Conservation (phyloP, 2,329 filamentous ascomycete species). For the Calonectria naviculata region DNA sequence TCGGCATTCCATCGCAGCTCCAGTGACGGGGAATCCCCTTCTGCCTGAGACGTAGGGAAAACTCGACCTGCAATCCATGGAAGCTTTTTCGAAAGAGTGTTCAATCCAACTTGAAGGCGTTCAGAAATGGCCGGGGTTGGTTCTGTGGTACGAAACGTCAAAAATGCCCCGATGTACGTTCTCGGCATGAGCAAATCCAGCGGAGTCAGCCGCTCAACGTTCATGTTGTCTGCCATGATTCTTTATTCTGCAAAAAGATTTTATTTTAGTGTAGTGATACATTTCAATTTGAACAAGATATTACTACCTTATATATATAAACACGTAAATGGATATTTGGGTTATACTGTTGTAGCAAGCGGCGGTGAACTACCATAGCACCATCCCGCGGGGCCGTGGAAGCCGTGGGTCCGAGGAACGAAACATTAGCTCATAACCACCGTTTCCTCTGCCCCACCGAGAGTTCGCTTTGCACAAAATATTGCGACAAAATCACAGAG, state of each 20-base stretch:
- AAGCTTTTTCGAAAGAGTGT: not conserved
- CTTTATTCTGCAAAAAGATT: not conserved
- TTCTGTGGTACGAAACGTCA: conserved; percentile 15
- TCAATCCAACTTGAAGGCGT: not conserved
- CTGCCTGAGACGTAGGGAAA: not conserved
- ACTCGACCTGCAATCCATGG: conserved; percentile 11
- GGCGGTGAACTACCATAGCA: not conserved
- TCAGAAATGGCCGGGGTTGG: not conserved
- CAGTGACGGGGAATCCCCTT: not conserved
- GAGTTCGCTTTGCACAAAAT: too few species aligned
- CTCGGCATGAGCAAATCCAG: conserved; percentile 21
- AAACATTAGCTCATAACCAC: not conserved
- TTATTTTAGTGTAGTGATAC: not conserved
- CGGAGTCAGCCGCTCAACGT: conserved; percentile 6
- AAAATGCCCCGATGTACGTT: conserved; percentile 9
- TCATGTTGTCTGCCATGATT: not conserved
- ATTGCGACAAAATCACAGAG: too few species aligned
- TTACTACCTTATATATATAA: not conserved
- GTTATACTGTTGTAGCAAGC: too few species aligned
- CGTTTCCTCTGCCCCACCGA: too few species aligned
- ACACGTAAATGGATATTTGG: too few species aligned
- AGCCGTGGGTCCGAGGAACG: not conserved
- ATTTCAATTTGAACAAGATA: too few species aligned
- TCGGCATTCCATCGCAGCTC: conserved; percentile 4
- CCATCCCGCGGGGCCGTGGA: not conserved